Base-by-base conservation (phyloP, 1,284 basidiomycete genomes). In the Takashimella tepidaria region DNA sequence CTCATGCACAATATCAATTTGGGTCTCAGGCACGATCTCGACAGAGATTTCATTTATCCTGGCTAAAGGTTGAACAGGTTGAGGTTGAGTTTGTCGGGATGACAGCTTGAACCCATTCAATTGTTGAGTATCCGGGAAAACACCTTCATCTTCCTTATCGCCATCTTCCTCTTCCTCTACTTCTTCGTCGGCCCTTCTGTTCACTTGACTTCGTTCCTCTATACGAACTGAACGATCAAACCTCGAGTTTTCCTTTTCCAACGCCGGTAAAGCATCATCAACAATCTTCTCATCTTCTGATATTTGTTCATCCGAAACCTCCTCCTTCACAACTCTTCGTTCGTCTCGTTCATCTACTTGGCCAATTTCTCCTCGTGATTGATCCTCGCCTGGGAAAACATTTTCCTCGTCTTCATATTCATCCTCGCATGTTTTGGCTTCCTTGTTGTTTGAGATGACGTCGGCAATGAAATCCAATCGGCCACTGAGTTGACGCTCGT, bases 111-210 rank as follows among this genome's bases (percentile, higher is more conserved):
- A 8, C 31, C 31, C 31, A 16, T 37, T 31, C 31, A 49, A 40
- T 43, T 50, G 49, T 8, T 23, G 20, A 23, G 37, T 19, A 23
- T 22, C 37, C 5, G 49, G 49, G 20, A 50, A 21, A 8, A 50
- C 37, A 22, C 4, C 20, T 5, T 53, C 47, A 20, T 52, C 24
- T 11, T 56, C 37, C 27, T 43, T 53, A 13, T 43, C 21, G 41
- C 40, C 47, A 13, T 53, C 49, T 13, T 52, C 55, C n/a, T 47
- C 41, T 13, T 45, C 47, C 12, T 53, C 41, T 3, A 54, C 49
- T 13, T 44, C 44, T 20, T 51, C 20, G 12, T 57, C 37, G 20
- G n/a, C n/a, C n/a, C n/a, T n/a, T n/a, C n/a, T n/a, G n/a, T n/a
- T n/a, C n/a, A n/a, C n/a, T n/a, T n/a, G n/a, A n/a, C n/a, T n/a